A percentile compares a stretch with the other conserved stretches of the same genome.
Conservation (phyloP, 2,329 filamentous ascomycete genomes). For the Cladophialophora carrionii region DNA sequence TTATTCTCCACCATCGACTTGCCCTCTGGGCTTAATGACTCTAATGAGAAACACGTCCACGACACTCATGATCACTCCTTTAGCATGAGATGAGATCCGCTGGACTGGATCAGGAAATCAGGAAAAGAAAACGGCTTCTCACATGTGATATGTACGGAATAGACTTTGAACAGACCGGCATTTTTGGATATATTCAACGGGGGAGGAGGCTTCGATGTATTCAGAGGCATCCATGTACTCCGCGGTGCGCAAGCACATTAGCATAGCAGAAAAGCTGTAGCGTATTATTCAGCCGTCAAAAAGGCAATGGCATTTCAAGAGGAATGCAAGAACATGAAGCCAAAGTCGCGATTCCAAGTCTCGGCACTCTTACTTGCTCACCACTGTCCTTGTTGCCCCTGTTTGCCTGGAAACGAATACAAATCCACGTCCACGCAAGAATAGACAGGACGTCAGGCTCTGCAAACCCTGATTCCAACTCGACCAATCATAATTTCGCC, state of each 20-base stretch:
- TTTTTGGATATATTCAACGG: background rate
- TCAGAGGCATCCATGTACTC: background rate
- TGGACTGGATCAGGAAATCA: background rate
- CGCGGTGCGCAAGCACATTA: background rate
- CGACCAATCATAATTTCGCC: background rate
- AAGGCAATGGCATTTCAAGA: background rate
- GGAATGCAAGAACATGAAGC: background rate
- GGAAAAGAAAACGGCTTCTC: background rate
- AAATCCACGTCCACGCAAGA: background rate
- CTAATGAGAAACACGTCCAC: conserved; percentile 21
- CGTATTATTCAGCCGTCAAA: background rate
- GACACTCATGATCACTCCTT: conserved; percentile 32
- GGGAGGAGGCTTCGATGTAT: too few relatives aligned
- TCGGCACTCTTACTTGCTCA: background rate
- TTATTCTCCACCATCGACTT: conserved; percentile 1
- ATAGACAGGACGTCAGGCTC: background rate
- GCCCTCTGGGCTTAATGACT: conserved; percentile 7
- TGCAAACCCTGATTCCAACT: background rate
- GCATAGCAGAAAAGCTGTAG: background rate
- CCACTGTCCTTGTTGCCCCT: too few relatives aligned
- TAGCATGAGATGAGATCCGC: conserved; percentile 31
- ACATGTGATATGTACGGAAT: background rate
- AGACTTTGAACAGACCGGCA: conserved; percentile 1
- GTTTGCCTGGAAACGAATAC: background rate
- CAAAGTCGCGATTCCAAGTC: too few relatives aligned